Conservation (phyloP, 2,329 filamentous ascomycete genomes). For the Paecilomyces formosus region DNA sequence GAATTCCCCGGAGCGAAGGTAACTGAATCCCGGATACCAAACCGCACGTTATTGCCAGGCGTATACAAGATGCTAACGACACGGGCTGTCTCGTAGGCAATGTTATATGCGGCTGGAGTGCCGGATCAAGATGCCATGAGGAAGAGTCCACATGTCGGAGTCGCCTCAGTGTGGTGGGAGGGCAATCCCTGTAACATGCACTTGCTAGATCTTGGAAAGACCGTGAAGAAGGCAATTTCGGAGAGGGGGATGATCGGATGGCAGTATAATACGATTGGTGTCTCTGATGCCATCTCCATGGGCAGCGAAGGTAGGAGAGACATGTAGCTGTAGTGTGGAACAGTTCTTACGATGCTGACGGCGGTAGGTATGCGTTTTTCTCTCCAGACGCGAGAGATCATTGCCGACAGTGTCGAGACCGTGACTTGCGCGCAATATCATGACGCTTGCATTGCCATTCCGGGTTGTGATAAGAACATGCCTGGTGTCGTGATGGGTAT, state of each 20-base stretch:
- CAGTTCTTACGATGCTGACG: conserved; percentile 9
- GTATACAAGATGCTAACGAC: not conserved
- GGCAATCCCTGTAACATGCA: conserved; percentile 82
- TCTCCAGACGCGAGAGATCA: conserved; percentile 81
- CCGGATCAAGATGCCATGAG: conserved; percentile 80
- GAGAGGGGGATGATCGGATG: conserved; percentile 84
- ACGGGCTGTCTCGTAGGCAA: conserved; percentile 52
- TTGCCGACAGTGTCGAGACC: conserved; percentile 89
- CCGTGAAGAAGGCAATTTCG: conserved; percentile 73
- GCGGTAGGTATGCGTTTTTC: conserved; percentile 81
- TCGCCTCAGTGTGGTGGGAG: conserved; percentile 95
- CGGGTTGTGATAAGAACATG: conserved; percentile 98
- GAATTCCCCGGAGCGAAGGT: conserved; percentile 89
- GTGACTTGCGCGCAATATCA: conserved; percentile 88
- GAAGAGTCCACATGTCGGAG: conserved; percentile 79
- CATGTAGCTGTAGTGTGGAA: conserved; percentile 1
- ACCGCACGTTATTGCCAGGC: not conserved
- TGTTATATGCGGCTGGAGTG: conserved; percentile 91
- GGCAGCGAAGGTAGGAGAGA: conserved; percentile 65
- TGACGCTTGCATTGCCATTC: conserved; percentile 87
- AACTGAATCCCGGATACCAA: conserved; percentile 10
- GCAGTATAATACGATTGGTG: conserved; percentile 88
- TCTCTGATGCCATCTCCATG: conserved; percentile 93
- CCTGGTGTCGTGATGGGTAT: conserved; percentile 87
- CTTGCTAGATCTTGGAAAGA: conserved; percentile 81